phyloP scores from a whole-genome alignment of 2,329 filamentous ascomycete genomes.

The Truncatella angustata region DNA sequence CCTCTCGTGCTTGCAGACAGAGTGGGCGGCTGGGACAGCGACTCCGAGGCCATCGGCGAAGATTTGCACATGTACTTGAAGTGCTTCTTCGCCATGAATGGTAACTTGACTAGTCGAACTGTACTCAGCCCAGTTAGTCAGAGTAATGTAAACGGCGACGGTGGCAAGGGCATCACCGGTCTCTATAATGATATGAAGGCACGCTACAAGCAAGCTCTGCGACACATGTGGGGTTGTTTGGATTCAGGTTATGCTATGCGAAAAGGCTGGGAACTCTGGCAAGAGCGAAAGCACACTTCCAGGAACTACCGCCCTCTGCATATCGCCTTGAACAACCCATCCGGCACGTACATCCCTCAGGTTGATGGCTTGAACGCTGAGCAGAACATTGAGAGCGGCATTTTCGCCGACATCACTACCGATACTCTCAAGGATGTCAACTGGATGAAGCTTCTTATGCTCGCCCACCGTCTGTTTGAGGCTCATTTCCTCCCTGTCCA shows the following conservation, averaged over 20 bases:
- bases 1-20: slow-evolving; percentile 65
- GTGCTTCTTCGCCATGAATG: slow-evolving; percentile 73
- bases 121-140: slow-evolving; percentile 70
- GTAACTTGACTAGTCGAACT: slow-evolving; percentile 62
- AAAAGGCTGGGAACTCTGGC: slow-evolving; percentile 56
- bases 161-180: slow-evolving; percentile 52
- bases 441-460: slow-evolving; percentile 55
- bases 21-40: slow-evolving; percentile 71
- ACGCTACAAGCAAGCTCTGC: slow-evolving; percentile 68
- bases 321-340: slow-evolving; percentile 43
- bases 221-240: slow-evolving; percentile 75
- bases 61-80: slow-evolving; percentile 78
- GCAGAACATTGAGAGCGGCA: slow-evolving; percentile 44
- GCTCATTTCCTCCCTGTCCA: slow-evolving; percentile 71
- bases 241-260: slow-evolving; percentile 66
- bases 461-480: slow-evolving; percentile 69
- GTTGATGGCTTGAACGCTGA: slow-evolving; percentile 37
- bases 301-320: slow-evolving; percentile 57
- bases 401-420: slow-evolving; percentile 54
- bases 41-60: slow-evolving; percentile 70
- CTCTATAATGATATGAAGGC: slow-evolving; percentile 58
- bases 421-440: slow-evolving; percentile 50
- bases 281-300: slow-evolving; percentile 54
- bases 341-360: slow-evolving; percentile 48
- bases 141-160: slow-evolving; percentile 65